These are phyloP conservation scores for Meripilus lineatus DNA, from an alignment of 1,284 basidiomycete genomes.

Conservation along the genomic window DNA sequence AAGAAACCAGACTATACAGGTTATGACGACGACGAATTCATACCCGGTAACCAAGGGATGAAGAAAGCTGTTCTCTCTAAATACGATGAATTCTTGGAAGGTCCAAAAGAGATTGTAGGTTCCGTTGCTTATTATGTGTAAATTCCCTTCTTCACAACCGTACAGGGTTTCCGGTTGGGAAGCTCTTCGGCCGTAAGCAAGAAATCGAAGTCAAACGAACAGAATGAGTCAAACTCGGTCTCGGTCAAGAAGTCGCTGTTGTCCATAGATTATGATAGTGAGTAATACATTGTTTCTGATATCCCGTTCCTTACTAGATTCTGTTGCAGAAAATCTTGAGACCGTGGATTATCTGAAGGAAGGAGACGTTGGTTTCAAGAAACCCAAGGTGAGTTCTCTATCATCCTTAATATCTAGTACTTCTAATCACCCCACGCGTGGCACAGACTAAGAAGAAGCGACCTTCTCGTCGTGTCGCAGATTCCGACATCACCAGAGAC, in stretches of 20 bases:
- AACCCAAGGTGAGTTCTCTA: conserved; percentile 74
- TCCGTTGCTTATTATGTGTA: not conserved
- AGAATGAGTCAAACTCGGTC: conserved; percentile 54
- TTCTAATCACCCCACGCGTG: too few species aligned
- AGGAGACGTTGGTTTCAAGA: conserved; percentile 92
- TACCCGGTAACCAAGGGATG: conserved; percentile 63
- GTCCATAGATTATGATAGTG: conserved; percentile 89
- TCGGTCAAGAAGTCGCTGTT: conserved; percentile 78
- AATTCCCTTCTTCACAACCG: conserved; percentile 7
- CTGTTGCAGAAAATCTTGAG: conserved; percentile 75
- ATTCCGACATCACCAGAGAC: conserved; percentile 46
- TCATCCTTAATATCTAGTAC: too few species aligned
- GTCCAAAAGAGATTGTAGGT: conserved; percentile 59
- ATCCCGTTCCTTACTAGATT: conserved; percentile 5
- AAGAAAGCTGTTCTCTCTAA: conserved; percentile 87
- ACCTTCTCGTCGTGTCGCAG: conserved; percentile 62
- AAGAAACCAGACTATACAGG: conserved; percentile 92
- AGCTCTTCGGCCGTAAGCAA: conserved; percentile 37
- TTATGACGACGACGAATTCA: conserved; percentile 94
- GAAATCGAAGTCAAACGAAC: conserved; percentile 34
- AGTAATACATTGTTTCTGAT: conserved; percentile 27
- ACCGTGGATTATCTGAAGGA: conserved; percentile 87
- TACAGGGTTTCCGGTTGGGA: conserved; percentile 79
- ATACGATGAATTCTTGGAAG: conserved; percentile 88
- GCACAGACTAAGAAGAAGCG: conserved; percentile 90